These are phyloP conservation scores for Arachnomyces sp. DNA, from an alignment of 2,329 filamentous ascomycete species.

Conservation along the genomic window DNA sequence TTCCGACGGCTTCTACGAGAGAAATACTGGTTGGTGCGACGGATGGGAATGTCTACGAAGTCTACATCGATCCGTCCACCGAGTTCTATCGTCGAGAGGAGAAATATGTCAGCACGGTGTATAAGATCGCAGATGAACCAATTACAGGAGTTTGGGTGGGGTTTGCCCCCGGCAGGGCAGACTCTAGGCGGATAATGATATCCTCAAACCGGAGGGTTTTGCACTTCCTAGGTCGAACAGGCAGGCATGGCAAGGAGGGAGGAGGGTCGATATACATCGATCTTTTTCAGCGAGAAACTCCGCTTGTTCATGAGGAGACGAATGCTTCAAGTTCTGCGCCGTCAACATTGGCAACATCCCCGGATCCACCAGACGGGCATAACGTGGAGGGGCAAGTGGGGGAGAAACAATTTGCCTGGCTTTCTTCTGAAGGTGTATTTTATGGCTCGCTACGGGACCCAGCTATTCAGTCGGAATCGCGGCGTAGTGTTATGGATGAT, in stretches of 20 bases:
- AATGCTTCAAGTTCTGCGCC: conserved; percentile 52
- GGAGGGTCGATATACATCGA: conserved; percentile 78
- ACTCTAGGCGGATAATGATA: conserved; percentile 70
- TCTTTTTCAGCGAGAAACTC: conserved; percentile 81
- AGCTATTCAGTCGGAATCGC: conserved; percentile 56
- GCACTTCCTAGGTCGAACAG: conserved; percentile 73
- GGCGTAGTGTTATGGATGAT: conserved; percentile 67
- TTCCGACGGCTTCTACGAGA: conserved; percentile 85
- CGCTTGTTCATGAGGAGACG: conserved; percentile 65
- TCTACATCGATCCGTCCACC: conserved; percentile 85
- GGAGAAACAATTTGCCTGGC: conserved; percentile 73
- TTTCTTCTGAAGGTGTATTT: conserved; percentile 77
- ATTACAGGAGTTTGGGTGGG: conserved; percentile 85
- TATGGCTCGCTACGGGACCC: conserved; percentile 69
- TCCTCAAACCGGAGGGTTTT: conserved; percentile 70
- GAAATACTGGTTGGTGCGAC: conserved; percentile 87
- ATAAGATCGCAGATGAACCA: conserved; percentile 73
- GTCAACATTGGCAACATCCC: conserved; percentile 67
- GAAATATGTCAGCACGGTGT: conserved; percentile 77
- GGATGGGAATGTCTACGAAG: conserved; percentile 94
- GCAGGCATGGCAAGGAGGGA: conserved; percentile 65
- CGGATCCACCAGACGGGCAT: conserved; percentile 58
- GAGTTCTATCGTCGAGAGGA: conserved; percentile 96
- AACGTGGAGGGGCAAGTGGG: conserved; percentile 41
- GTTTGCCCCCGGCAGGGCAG: conserved; percentile 57